Base-by-base conservation (phyloP, 768 basidiomycete genomes). In the Boletus vermiculosoides region DNA sequence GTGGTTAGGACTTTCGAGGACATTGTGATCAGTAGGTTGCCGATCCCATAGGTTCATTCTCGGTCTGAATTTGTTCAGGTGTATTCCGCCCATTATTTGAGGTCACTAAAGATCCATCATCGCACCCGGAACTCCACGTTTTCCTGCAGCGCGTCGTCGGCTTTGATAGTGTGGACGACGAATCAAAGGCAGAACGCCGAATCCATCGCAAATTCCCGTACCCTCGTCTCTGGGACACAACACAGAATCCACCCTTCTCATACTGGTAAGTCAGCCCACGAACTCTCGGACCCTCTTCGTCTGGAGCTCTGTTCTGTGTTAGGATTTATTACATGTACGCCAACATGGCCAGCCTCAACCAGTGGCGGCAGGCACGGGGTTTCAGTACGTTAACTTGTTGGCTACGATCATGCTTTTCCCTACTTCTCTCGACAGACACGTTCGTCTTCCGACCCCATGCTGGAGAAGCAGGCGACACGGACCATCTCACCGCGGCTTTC, bases 301-400 rank as follows among this genome's bases (percentile, higher is more conserved):
- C 22, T 58, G 18, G 25, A 68, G 41, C n/a, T 18, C 28, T 28
- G 39, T 48, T 36, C 15, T 42, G 30, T 30, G 55, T 47, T 39
- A 92, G 94, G 94, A 76, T 94, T 2, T 99, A 98, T 75, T 98
- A 98, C 72, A 93, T 98, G 86, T 99, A 87, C 65, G 92, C 94
- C 9, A 99, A 98, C 67, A 93, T 97, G 78, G 83, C 93, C 1
- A 94, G 92, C 63, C 77, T 99, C 59, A 99, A 99, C 69, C 87
- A 91, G 47, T 99, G 94, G 94, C 81, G 97, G 36, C 83, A 83
- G 44, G 74, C 79, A 13, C 79, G 95, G 40, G 94, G 94, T 2
- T 98, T 98, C 76, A 97, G 96, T 98, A 64, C 63, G 89, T 80
- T 50, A 45, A 33, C 30, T 42, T n/a, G 8, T 49, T 37, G 50